Base-by-base conservation (phyloP, 768 basidiomycete genomes). In the Mycena crocata region DNA sequence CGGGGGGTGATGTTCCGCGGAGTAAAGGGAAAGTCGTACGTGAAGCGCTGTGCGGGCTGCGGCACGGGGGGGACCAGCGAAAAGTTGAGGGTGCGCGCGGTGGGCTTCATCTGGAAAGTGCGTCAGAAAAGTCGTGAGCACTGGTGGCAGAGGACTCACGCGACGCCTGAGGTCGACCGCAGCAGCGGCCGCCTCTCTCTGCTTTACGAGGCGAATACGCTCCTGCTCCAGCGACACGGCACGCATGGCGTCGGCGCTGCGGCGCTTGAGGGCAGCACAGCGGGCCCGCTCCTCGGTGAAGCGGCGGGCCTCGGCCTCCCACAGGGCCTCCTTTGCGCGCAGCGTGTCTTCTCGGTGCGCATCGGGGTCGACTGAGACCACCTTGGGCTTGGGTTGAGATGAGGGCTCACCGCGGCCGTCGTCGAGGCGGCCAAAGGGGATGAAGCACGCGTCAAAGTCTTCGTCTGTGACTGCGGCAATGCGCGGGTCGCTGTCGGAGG, bases 381-480 rank as follows among this genome's bases (percentile, higher is more conserved):
- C 32, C 31, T 15, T 17, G 56, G 42, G 0, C 21, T 2, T 9
- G 68, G 24, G 19, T 26, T 59, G 40, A 23, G 15, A 26, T 14
- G 57, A 42, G 1, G 23, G 35, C 15, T 56, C 40, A 23, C 66
- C 66, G 55, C 59, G 66, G 39, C 66, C 65, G 46, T 70, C 69
- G 35, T 70, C 69, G 44, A 85, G 77, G 14, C 78, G 74, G 23
- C 81, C 83, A 61, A 78, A 76, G 15, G 84, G 85, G 21, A 84
- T 74, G 66, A 85, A 85, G 69, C 81, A 84, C 34, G 80, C 76
- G 69, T 86, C 84, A 70, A 85, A 85, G 66, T 84, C 84, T 69
- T 82, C 84, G 74, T 86, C 84, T 68, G 81, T 83, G 49, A 92
- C 89, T 21, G 83, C 79, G 48, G 85, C 87, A 56, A 91, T 89